These are phyloP conservation scores for Synchytrium microbalum DNA, from an alignment of 371 early-diverging fungal species.

Conservation along the genomic window DNA sequence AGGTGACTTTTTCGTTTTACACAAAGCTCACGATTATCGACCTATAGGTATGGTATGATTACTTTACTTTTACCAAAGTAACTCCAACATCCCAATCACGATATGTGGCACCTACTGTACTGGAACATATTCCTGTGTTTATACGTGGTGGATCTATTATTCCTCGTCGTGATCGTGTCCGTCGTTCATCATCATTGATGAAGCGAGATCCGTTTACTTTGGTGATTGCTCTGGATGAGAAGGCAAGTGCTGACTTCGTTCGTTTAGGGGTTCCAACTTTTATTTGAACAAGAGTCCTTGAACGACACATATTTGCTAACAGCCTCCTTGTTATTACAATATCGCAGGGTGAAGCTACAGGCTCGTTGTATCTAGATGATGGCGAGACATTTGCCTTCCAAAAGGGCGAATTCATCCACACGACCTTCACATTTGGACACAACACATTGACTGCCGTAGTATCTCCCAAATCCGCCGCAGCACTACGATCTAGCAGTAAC, in stretches of 20 bases:
- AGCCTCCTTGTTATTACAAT: background rate
- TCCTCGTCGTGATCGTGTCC: slow-evolving; percentile 74
- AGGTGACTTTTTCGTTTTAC: background rate
- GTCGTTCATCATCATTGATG: slow-evolving; percentile 77
- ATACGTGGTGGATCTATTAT: slow-evolving; percentile 82
- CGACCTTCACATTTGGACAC: background rate
- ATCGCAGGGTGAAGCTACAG: slow-evolving; percentile 61
- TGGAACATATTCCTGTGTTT: slow-evolving; percentile 72
- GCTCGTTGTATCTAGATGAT: slow-evolving; percentile 82
- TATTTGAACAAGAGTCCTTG: background rate
- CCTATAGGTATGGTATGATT: slow-evolving; percentile 68
- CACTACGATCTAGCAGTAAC: slow-evolving; percentile 8
- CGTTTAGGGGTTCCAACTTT: background rate
- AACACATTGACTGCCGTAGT: background rate
- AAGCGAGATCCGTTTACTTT: slow-evolving; percentile 85
- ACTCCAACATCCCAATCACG: slow-evolving; percentile 25
- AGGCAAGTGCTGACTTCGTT: slow-evolving; percentile 12
- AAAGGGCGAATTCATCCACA: slow-evolving; percentile 45
- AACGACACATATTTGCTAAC: too few relatives aligned
- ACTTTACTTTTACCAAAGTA: slow-evolving; percentile 42
- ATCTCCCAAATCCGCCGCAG: background rate
- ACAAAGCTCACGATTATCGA: background rate
- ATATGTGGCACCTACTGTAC: slow-evolving; percentile 50
- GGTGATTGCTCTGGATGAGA: slow-evolving; percentile 60
- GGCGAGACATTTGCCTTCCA: slow-evolving; percentile 72